A percentile compares a stretch with the other conserved stretches of the same genome.
These are phyloP conservation scores for Arthrobotrys entomopaga DNA, from an alignment of 2,329 filamentous ascomycete species.

Conservation along the genomic window DNA sequence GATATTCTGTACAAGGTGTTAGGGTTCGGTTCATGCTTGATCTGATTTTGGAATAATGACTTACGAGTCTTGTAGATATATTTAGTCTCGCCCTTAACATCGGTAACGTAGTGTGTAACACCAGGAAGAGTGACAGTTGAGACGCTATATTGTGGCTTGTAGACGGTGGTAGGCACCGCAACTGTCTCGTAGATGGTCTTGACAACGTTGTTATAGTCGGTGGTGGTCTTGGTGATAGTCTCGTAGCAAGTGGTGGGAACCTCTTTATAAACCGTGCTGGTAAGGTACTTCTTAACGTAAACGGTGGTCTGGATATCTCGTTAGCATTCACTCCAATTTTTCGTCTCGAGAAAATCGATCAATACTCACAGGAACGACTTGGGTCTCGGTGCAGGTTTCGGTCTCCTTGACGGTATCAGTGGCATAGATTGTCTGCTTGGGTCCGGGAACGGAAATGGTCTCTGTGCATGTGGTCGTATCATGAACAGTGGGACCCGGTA, in stretches of 20 bases:
- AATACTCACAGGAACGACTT: slow-evolving; percentile 29
- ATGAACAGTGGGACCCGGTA: slow-evolving; percentile 13
- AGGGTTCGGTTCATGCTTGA: neutral
- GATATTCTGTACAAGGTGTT: slow-evolving; percentile 16
- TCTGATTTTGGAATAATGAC: neutral
- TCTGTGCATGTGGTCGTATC: neutral
- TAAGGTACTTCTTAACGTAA: slow-evolving; percentile 42
- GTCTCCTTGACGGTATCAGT: slow-evolving; percentile 35
- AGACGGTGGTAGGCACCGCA: slow-evolving; percentile 40
- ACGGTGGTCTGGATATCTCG: slow-evolving; percentile 19
- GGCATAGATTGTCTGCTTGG: slow-evolving; percentile 34
- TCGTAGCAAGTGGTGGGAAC: slow-evolving; percentile 39
- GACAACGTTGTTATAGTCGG: slow-evolving; percentile 32
- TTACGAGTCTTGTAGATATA: slow-evolving; percentile 44
- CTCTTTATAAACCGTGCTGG: slow-evolving; percentile 33
- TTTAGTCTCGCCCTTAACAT: slow-evolving; percentile 43
- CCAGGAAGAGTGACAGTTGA: slow-evolving; percentile 48
- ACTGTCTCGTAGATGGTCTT: slow-evolving; percentile 33
- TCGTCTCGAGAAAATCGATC: neutral
- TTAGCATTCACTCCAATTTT: slow-evolving; percentile 2
- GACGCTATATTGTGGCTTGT: slow-evolving; percentile 38
- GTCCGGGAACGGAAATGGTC: slow-evolving; percentile 17
- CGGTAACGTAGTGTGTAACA: slow-evolving; percentile 42
- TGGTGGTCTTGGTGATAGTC: slow-evolving; percentile 38
- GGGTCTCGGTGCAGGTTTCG: slow-evolving; percentile 48